Evolutionary conservation across 768 basidiomycete genomes (phyloP), one percentile per base, ranked within the genome.

Genomic region (Saitozyma sp.): DNA sequence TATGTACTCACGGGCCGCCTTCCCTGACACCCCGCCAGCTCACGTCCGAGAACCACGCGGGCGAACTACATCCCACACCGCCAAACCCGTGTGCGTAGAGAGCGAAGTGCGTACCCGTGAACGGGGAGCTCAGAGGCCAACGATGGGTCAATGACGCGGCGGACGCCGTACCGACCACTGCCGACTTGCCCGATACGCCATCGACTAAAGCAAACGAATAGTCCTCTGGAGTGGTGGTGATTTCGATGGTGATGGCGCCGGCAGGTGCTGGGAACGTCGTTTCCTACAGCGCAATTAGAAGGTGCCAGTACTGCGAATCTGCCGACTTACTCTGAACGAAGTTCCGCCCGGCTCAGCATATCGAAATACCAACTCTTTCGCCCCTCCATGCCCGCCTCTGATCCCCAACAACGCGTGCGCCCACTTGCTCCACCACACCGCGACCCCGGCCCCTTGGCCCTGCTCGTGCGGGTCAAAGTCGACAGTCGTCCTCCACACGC

Each of bases 401-500:
- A 50, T 50, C 16, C 29, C 49, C 3, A 50, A 17, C 2, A n/a
- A 50, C 9, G 49, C 49, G 50, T 63, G 56, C 39, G 60, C 56
- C 56, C 60, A 64, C 53, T 65, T 64, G 58, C 52, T 54, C 59
- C 59, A 65, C 59, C 59, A 68, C 1, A 68, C 59, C 14, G 43
- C 42, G 7, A 56, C 56, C 8, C 66, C 66, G 9, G 66, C 66
- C 38, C 62, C 66, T 61, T 61, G 56, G 13, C 49, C 63, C 9
- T 40, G 17, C 2, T 29, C 38, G 38, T 50, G 50, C 16, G 63
- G 63, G 43, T 42, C 40, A 41, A 65, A 64, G 17, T 64, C 59
- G 5, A 68, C 6, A 0, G 37, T 45, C 1, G 51, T 54, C 6
- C 40, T 16, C 63, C 63, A 68, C 8, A 42, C 40, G 4, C 59